Evolutionary conservation across 306 rosid species (phyloP).

Genomic region (Lupinus albus): DNA sequence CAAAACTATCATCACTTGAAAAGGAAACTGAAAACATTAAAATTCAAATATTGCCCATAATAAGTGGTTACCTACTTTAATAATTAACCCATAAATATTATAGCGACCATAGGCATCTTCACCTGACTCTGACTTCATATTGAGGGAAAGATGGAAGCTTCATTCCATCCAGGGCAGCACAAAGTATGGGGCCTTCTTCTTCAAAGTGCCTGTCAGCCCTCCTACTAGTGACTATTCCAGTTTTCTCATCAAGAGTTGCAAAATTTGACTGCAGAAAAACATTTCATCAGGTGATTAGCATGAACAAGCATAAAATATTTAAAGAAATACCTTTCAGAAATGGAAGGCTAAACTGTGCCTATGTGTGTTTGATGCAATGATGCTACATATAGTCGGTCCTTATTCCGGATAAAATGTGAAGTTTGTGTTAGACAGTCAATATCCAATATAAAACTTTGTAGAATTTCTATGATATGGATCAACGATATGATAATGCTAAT

Average conservation of each 20-base stretch:
- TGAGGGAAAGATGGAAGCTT: slow-evolving; percentile 89
- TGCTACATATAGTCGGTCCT: too few relatives aligned
- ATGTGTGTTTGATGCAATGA: too few relatives aligned
- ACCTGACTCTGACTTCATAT: slow-evolving; percentile 97
- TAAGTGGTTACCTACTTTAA: slow-evolving; percentile 31
- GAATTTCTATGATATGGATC: too few relatives aligned
- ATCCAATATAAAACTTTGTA: too few relatives aligned
- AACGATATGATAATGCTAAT: too few relatives aligned
- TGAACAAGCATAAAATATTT: slow-evolving; percentile 18
- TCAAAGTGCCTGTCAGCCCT: slow-evolving; percentile 98
- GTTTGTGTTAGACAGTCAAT: too few relatives aligned
- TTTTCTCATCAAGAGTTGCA: slow-evolving; percentile 87
- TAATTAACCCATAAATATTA: slow-evolving; percentile 33
- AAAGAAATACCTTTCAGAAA: slow-evolving; percentile 6
- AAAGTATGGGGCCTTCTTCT: slow-evolving; percentile 90
- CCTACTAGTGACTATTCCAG: slow-evolving; percentile 77
- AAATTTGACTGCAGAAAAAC: slow-evolving; percentile 73
- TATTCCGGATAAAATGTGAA: too few relatives aligned
- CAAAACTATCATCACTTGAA: slow-evolving; percentile 2
- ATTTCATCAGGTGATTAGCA: slow-evolving; percentile 27
- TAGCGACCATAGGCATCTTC: slow-evolving; percentile 44
- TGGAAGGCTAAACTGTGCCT: slow-evolving; percentile 21
- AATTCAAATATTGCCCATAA: slow-evolving; percentile 23
- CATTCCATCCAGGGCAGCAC: slow-evolving; percentile 88
- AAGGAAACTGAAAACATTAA: slow-evolving; percentile 2